A percentile compares a stretch with the other conserved stretches of the same genome.
These are phyloP conservation scores for Taxillus chinensis DNA, from an alignment of 164 flowering plant genomes.

Conservation along the genomic window DNA sequence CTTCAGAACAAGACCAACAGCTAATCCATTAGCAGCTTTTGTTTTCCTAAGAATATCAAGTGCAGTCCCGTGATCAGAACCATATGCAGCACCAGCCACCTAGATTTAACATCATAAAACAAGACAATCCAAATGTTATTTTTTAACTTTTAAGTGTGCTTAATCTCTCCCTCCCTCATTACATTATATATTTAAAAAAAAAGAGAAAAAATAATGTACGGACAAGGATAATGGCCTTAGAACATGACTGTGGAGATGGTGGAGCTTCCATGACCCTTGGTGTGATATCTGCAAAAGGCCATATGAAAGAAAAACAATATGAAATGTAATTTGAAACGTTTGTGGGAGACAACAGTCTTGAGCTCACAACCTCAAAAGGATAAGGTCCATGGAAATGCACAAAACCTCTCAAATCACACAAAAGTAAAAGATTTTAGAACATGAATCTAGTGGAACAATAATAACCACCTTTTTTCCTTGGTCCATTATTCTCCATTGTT, in stretches of 20 bases:
- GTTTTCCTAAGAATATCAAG: conserved; percentile 42
- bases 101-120: conserved; percentile 6
- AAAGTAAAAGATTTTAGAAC: background rate
- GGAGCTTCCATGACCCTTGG: conserved; percentile 33
- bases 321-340: background rate
- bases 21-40: conserved; percentile 48
- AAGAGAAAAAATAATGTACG: conserved; percentile 61
- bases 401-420: background rate
- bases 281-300: conserved; percentile 29
- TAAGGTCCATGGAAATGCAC: background rate
- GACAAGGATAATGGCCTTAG: conserved; percentile 79
- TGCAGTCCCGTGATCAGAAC: conserved; percentile 45
- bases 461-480: too few species aligned
- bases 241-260: conserved; percentile 18
- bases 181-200: background rate
- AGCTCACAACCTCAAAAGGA: background rate
- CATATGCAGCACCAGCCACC: conserved; percentile 92
- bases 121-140: too few species aligned
- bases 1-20: conserved; percentile 51
- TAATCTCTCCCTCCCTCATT: too few species aligned
- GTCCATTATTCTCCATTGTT: too few species aligned
- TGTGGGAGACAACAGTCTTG: background rate
- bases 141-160: too few species aligned
- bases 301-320: background rate
- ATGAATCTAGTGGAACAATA: too few species aligned